Evolutionary conservation across 208 protist genomes (phyloP).

Genomic region (Leptomonas pyrrhocoris): DNA sequence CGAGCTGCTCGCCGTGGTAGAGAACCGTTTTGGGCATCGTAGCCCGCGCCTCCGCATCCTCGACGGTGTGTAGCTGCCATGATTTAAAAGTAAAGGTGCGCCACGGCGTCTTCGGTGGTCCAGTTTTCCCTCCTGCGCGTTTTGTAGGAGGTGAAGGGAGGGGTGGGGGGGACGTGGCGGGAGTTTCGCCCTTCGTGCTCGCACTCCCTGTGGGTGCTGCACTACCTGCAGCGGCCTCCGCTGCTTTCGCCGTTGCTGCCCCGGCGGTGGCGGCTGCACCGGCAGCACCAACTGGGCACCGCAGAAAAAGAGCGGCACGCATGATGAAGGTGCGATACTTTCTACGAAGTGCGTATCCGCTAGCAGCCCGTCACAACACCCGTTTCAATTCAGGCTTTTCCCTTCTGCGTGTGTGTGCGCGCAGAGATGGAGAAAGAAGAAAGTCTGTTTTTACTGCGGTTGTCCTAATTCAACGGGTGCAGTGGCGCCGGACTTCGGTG

Average conservation of each 20-base stretch:
- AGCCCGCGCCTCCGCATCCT: conserved; percentile 23
- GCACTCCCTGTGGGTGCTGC: not conserved
- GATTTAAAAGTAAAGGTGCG: conserved; percentile 48
- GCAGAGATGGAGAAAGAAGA: too few relatives aligned
- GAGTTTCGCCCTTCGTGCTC: not conserved
- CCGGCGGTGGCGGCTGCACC: not conserved
- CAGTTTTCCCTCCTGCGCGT: conserved; percentile 20
- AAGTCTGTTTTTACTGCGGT: too few relatives aligned
- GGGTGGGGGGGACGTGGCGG: conserved; percentile 8
- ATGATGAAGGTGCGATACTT: not conserved
- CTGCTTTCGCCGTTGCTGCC: not conserved
- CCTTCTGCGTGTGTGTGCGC: not conserved
- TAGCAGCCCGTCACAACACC: not conserved
- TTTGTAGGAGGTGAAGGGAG: conserved; percentile 10
- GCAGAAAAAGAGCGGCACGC: conserved; percentile 7
- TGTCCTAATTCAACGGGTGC: too few relatives aligned
- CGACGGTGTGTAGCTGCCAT: conserved; percentile 60
- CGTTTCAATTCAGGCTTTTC: not conserved
- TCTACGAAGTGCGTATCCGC: not conserved
- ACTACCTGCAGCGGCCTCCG: not conserved
- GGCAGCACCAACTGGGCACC: conserved; percentile 1
- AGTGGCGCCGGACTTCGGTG: too few relatives aligned
- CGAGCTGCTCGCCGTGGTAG: conserved; percentile 71
- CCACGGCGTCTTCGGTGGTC: conserved; percentile 34
- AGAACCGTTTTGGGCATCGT: conserved; percentile 53